Evolutionary conservation across 257 asterid species (phyloP), one percentile per base, ranked within the genome.

Genomic region (Jaltomata sinuosa): DNA sequence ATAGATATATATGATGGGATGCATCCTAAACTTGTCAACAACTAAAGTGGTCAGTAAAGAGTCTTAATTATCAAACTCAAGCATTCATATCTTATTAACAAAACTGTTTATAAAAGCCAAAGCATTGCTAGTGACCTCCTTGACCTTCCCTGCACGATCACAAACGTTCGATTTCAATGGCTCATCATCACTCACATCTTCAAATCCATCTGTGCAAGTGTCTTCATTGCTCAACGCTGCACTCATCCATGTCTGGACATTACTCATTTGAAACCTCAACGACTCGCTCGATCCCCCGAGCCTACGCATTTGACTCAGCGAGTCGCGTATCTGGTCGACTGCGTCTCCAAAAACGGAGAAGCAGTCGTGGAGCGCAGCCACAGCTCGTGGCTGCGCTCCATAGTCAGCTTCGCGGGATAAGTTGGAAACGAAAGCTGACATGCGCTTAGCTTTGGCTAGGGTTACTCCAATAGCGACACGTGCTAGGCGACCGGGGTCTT

Each of bases 221-320:
- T 96, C 98, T 89, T 94, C 98, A 19, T 93, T 91, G 9, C 97
- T 96, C 88, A 94, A 64, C 6, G 99, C 98, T 0, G 99, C 97
- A 81, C 99, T 96, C 96, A 96, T 92, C 99, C 99, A 96, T 84
- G 99, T 96, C 94, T 93, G 98, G 65, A 96, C 96, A 53, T 96
- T 93, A 83, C 96, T 92, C 87, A 96, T 85, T 88, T 92, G 92
- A 83, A 92, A 93, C 91, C 91, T 87, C 86, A 94, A 85, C 88
- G 92, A 86, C 90, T 89, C 94, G 1, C 93, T 90, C 9, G 89
- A 93, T 0, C 80, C 68, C 0, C 61, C 54, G 3, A 94, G 93
- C 85, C 57, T 89, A 11, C 92, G 91, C 98, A 95, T 95, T 88
- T 94, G 96, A 71, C 61, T 83, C 81, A 93, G 82, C 14, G 99